phyloP scores from a whole-genome alignment of 495 filamentous ascomycete genomes.

The Aspergillus diversus region DNA sequence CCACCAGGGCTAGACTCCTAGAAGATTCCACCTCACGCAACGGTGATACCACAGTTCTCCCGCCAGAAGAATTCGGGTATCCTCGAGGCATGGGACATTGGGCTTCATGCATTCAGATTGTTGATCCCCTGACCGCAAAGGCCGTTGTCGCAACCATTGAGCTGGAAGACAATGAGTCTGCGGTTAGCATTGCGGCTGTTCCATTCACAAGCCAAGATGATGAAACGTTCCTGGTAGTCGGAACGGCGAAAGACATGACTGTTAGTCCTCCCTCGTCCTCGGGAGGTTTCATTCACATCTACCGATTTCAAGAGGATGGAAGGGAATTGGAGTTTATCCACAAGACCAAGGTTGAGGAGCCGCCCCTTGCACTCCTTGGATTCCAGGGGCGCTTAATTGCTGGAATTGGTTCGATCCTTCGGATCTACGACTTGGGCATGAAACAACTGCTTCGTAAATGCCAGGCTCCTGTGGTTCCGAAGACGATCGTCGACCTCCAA shows the following conservation, averaged over 20 bases:
- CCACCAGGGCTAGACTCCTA: slow-evolving; percentile 70
- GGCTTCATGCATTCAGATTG: slow-evolving; percentile 90
- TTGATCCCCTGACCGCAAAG: slow-evolving; percentile 81
- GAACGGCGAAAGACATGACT: slow-evolving; percentile 87
- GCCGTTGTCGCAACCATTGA: slow-evolving; percentile 74
- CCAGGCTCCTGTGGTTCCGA: slow-evolving; percentile 76
- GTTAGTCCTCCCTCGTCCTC: slow-evolving; percentile 73
- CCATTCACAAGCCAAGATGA: slow-evolving; percentile 86
- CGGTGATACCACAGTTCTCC: slow-evolving; percentile 69
- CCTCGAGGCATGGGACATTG: slow-evolving; percentile 81
- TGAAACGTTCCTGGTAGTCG: slow-evolving; percentile 88
- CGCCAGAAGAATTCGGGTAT: slow-evolving; percentile 88
- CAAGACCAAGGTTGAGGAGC: slow-evolving; percentile 88
- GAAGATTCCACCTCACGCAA: slow-evolving; percentile 66
- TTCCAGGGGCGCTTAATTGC: slow-evolving; percentile 91
- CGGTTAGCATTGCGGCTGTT: slow-evolving; percentile 81
- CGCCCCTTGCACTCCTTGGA: slow-evolving; percentile 81
- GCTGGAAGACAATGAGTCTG: slow-evolving; percentile 87
- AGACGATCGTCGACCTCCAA: slow-evolving; percentile 82
- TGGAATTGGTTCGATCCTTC: slow-evolving; percentile 80
- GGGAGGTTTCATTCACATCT: slow-evolving; percentile 88
- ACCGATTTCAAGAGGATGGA: slow-evolving; percentile 86
- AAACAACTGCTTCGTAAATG: slow-evolving; percentile 89
- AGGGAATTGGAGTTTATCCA: slow-evolving; percentile 90
- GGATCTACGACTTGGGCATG: slow-evolving; percentile 89